Percentiles rank a stretch among this genome's conserved stretches.
phyloP scores from a whole-genome alignment of 345 rosid genomes.

The Raphanus raphanistrum region DNA sequence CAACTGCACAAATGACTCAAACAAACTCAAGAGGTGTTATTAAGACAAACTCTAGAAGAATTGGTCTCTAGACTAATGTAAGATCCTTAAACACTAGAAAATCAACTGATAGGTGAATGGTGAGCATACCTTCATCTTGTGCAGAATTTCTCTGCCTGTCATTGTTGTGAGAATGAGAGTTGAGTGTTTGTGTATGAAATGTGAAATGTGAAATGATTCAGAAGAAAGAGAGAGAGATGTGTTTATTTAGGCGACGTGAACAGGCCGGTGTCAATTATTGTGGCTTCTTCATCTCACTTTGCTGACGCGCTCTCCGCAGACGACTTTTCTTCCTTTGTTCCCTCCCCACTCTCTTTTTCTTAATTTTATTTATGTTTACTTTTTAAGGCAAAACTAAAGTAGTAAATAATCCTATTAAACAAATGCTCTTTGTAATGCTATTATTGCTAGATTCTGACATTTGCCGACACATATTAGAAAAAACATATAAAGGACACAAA shows the following conservation, averaged over 20 bases:
- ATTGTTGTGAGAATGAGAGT: conserved; percentile 7
- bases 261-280: neutral
- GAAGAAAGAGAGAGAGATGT: conserved; percentile 5
- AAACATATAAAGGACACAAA: neutral
- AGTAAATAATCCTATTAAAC: neutral
- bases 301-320: neutral
- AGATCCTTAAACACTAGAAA: neutral
- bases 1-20: neutral
- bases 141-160: conserved; percentile 72
- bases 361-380: neutral
- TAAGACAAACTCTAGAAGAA: neutral
- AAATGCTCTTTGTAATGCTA: neutral
- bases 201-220: conserved; percentile 9
- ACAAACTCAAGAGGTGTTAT: neutral
- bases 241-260: neutral
- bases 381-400: neutral
- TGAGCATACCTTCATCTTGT: conserved; percentile 66
- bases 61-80: neutral
- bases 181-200: neutral
- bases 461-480: neutral
- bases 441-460: neutral
- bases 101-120: neutral
- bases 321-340: conserved; percentile 11
- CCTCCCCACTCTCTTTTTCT: neutral
- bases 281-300: neutral